Conservation (phyloP, 192 early-diverging fungal genomes). For the Coemansia aciculifera region DNA sequence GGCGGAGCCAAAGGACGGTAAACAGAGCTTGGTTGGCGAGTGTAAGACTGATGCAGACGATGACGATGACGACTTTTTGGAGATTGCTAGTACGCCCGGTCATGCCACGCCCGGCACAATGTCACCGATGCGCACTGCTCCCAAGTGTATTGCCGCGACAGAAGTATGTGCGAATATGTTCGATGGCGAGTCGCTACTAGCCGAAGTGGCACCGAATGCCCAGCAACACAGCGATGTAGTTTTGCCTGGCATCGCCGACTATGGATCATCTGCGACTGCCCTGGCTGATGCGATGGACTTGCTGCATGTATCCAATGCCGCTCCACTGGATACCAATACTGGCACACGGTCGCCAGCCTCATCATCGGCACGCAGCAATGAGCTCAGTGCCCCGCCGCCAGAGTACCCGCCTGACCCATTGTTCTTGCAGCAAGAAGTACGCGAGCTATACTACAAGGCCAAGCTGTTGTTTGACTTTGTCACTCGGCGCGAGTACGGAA, state of each 20-base stretch:
- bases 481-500: slow-evolving; percentile 91
- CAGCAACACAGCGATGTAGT: background rate
- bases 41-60: slow-evolving; percentile 1
- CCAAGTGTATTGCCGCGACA: background rate
- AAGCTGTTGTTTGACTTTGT: slow-evolving; percentile 93
- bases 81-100: slow-evolving; percentile 6
- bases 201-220: background rate
- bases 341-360: slow-evolving; percentile 5
- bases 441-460: slow-evolving; percentile 75
- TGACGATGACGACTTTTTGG: slow-evolving; percentile 21
- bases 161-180: background rate
- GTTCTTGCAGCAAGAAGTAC: slow-evolving; percentile 57
- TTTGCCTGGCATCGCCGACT: background rate
- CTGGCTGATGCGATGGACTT: background rate
- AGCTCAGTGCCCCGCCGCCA: slow-evolving; percentile 14
- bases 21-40: slow-evolving; percentile 12
- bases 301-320: slow-evolving; percentile 1
- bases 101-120: background rate
- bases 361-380: slow-evolving; percentile 4
- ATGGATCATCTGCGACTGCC: background rate
- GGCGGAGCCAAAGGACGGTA: background rate
- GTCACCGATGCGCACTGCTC: background rate
- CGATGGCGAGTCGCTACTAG: background rate
- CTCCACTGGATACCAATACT: background rate
- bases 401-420: slow-evolving; percentile 51